phyloP scores from a whole-genome alignment of 1,284 basidiomycete species.

The Apiotrichum laibachii region DNA sequence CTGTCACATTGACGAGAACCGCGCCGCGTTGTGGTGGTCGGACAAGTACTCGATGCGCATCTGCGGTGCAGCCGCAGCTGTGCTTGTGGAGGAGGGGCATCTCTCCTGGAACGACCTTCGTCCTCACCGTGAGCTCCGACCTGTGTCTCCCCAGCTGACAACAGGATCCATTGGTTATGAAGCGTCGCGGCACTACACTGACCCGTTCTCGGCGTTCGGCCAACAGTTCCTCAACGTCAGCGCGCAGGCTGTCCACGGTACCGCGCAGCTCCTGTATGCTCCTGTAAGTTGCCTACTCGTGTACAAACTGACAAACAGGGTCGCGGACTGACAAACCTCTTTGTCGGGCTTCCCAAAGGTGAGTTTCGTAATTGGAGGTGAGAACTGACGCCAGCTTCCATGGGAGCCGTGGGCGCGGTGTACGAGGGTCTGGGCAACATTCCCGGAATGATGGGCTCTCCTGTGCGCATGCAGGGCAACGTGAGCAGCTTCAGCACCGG shows the following conservation, averaged over 20 bases:
- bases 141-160: background rate
- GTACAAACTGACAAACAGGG: slow-evolving; percentile 17
- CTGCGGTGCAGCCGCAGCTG: slow-evolving; percentile 59
- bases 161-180: slow-evolving; percentile 60
- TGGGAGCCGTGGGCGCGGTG: slow-evolving; percentile 53
- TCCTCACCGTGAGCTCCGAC: slow-evolving; percentile 53
- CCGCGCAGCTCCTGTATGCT: slow-evolving; percentile 55
- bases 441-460: slow-evolving; percentile 55
- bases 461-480: slow-evolving; percentile 51
- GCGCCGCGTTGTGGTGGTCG: slow-evolving; percentile 62
- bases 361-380: no score
- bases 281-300: slow-evolving; percentile 38
- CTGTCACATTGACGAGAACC: slow-evolving; percentile 59
- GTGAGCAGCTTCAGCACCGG: slow-evolving; percentile 55
- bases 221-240: slow-evolving; percentile 58
- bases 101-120: slow-evolving; percentile 55
- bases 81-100: slow-evolving; percentile 55
- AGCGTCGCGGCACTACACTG: slow-evolving; percentile 29
- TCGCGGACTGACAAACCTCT: slow-evolving; percentile 56
- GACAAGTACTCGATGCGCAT: slow-evolving; percentile 57
- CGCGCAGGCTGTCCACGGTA: slow-evolving; percentile 53
- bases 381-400: slow-evolving; percentile 17
- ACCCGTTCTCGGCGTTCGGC: slow-evolving; percentile 39
- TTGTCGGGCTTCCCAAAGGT: slow-evolving; percentile 51
- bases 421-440: slow-evolving; percentile 57